Evolutionary conservation across 164 flowering plant species (phyloP), one percentile per base, ranked within the genome.

Genomic region (Berberis thunbergii): DNA sequence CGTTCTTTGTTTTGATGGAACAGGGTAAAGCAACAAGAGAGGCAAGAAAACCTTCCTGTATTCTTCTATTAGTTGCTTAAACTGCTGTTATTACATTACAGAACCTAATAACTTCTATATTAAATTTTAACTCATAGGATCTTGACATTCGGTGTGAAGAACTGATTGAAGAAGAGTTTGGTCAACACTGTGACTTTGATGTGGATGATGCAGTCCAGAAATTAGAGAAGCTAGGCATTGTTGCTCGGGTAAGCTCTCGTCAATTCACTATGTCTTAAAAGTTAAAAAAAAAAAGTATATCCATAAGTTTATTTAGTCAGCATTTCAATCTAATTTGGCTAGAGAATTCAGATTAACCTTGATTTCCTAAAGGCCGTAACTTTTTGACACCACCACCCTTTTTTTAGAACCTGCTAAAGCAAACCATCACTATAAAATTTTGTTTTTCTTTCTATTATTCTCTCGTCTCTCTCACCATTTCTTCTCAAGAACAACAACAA

Each of bases 141-240:
- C 80, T 88, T 64, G 91, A 86, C 67, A 41, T 11, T 40, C 71
- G 79, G 54, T 88, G 95, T 67, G 95, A 88, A 75, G 83, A 81
- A 54, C 75, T 86, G 53, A 86, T 87, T 38, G 73, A 77, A 59
- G 88, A 84, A 61, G 89, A 81, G 67, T 94, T 91, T 73, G 80
- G 77, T 26, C 88, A 74, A 62, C 65, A 53, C 62, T 84, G 91
- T 65, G 79, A 87, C 57, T 87, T 87, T 71, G 98, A 94, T 58
- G 96, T 94, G 61, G 97, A 86, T 63, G 97, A 94, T 78, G 98
- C 98, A 3, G 79, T 88, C 45, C 68, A 82, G 7, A 94, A 94
- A 73, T 73, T 91, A 61, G 91, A 94, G 84, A 91, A 87, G 73
- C 71, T 86, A 56, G 91, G 96, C 60, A 84, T 94, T 64, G 85